A percentile compares a stretch with the other conserved stretches of the same genome.
These are phyloP conservation scores for Acacia confusa DNA, from an alignment of 306 rosid genomes.

Conservation along the genomic window DNA sequence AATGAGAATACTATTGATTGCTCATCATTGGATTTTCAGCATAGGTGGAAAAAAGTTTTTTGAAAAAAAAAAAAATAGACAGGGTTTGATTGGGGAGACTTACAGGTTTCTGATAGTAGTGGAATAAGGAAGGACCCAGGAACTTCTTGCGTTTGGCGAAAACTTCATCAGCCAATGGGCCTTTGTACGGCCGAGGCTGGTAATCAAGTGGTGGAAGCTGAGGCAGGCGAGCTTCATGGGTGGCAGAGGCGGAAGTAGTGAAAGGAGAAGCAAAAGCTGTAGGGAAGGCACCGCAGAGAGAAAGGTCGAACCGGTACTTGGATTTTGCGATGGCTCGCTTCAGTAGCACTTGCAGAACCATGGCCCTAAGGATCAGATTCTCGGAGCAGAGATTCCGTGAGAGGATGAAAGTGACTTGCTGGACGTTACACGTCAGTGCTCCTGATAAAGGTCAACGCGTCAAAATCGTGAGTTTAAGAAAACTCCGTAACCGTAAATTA, in stretches of 20 bases:
- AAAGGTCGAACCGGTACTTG: neutral
- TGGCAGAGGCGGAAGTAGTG: slow-evolving; percentile 28
- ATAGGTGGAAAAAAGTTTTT: neutral
- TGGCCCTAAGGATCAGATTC: slow-evolving; percentile 27
- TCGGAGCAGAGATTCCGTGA: neutral
- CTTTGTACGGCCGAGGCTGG: slow-evolving; percentile 61
- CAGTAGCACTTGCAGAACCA: slow-evolving; percentile 55
- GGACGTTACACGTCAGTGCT: neutral
- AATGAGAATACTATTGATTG: neutral
- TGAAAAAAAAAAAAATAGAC: neutral
- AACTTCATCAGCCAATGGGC: slow-evolving; percentile 70
- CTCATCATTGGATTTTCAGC: neutral
- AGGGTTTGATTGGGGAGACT: slow-evolving; percentile 24
- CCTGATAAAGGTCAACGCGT: too few species aligned
- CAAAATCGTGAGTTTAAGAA: too few species aligned
- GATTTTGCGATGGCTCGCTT: slow-evolving; percentile 46
- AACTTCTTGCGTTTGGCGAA: slow-evolving; percentile 70
- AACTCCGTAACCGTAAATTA: too few species aligned
- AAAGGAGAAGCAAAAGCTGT: slow-evolving; percentile 35
- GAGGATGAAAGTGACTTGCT: neutral
- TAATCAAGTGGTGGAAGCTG: slow-evolving; percentile 69
- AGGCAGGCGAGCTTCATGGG: slow-evolving; percentile 32
- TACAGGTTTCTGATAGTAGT: slow-evolving; percentile 86
- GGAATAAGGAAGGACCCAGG: slow-evolving; percentile 85
- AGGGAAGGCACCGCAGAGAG: slow-evolving; percentile 24